These are phyloP conservation scores for Paecilomyces sp. DNA, from an alignment of 2,329 filamentous ascomycete genomes.

Conservation along the genomic window DNA sequence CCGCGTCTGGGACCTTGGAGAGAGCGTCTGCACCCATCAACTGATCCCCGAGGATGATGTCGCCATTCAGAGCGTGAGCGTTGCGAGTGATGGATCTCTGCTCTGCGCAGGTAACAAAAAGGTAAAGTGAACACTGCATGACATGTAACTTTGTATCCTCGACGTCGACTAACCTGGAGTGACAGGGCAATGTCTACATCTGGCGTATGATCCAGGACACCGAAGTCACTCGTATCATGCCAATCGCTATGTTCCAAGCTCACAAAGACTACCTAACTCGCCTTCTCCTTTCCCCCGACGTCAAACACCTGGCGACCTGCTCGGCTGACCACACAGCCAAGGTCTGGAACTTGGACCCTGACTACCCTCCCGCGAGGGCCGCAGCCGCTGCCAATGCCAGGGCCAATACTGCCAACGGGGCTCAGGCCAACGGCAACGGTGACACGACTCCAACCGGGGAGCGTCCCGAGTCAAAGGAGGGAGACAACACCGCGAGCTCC, in stretches of 20 bases:
- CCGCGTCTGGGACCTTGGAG: conserved; percentile 89
- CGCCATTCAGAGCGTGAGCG: conserved; percentile 86
- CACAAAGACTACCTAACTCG: conserved; percentile 91
- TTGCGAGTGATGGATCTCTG: conserved; percentile 87
- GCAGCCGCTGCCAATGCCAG: conserved; percentile 14
- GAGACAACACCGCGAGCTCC: conserved; percentile 2
- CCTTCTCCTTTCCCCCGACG: conserved; percentile 83
- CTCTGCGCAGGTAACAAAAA: conserved; percentile 90
- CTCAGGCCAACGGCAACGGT: conserved; percentile 4
- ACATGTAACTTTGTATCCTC: neutral
- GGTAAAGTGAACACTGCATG: conserved; percentile 42
- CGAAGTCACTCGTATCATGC: conserved; percentile 76
- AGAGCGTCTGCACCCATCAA: conserved; percentile 95
- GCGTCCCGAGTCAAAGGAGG: neutral
- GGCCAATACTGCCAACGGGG: conserved; percentile 4
- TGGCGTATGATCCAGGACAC: conserved; percentile 85
- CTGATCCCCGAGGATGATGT: conserved; percentile 95
- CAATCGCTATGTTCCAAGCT: conserved; percentile 80
- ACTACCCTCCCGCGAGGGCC: conserved; percentile 28
- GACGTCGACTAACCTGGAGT: neutral
- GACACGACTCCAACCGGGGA: conserved; percentile 1
- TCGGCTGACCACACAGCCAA: conserved; percentile 90
- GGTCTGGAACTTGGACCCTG: conserved; percentile 89
- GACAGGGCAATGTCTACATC: conserved; percentile 88
- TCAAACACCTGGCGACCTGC: conserved; percentile 89